Evolutionary conservation across 495 filamentous ascomycete genomes (phyloP), one percentile per base, ranked within the genome.

Genomic region (Penicillium salamii): DNA sequence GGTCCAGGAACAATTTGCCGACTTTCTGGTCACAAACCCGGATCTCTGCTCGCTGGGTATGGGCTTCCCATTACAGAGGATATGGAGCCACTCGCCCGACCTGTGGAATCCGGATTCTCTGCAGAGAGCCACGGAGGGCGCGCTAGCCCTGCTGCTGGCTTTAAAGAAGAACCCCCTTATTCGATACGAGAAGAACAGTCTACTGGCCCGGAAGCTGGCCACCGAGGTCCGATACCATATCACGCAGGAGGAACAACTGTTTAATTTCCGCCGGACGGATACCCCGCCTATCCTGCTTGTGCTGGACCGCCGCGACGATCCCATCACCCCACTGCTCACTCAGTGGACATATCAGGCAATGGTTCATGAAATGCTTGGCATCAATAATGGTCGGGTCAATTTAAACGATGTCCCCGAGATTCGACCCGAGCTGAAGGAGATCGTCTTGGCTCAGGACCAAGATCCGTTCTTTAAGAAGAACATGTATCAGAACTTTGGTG

Each of bases 401-500:
- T 75, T 98, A 35, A 85, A 83, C 50, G 82, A 89, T 44, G 87
- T 96, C 0, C 91, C 91, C 28, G 93, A 97, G 45, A 82, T 97
- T 40, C 79, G 90, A 42, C 86, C 89, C 13, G 93, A 98, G 69
- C 76, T 97, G 20, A 90, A 88, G 70, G 93, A 98, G 72, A 92
- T 98, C 49, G 91, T 96, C 9, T 73, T 98, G 15, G 96, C 92
- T 1, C 95, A 95, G 68, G 95, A 97, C 53, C 95, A 97, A 66
- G 93, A 98, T 61, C 95, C 93, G 0, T 98, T 98, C 72, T 98
- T 97, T 73, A 96, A 97, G 71, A 97, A 96, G 72, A 98, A 98
- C 66, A 97, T 98, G 95, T 98, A 91, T 59, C 84, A 96, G 58
- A 98, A 98, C 59, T 98, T 97, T 66, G 93, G 93, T 34, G 93